Evolutionary conservation across 495 filamentous ascomycete genomes (phyloP).

Genomic region (Hypoxylon subgilvum): DNA sequence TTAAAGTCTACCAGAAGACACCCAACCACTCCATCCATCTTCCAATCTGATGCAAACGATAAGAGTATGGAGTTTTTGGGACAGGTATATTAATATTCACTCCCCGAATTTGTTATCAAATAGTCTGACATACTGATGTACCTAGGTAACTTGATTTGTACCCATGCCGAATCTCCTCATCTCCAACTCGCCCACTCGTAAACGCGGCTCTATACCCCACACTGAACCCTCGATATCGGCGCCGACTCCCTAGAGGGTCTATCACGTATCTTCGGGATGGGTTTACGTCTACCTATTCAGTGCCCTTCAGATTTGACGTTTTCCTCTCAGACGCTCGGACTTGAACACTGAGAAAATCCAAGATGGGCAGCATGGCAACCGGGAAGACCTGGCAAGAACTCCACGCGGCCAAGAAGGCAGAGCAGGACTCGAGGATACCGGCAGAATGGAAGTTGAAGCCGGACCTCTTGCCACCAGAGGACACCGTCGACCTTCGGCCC

Average conservation of each 20-base stretch:
- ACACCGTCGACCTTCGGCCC: constrained; percentile 30
- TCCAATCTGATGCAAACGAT: no score
- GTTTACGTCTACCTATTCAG: constrained; percentile 8
- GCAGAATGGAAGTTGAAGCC: constrained; percentile 34
- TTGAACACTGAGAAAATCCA: not conserved
- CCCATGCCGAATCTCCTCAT: constrained; percentile 11
- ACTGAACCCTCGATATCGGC: constrained; percentile 1
- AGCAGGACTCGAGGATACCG: constrained; percentile 32
- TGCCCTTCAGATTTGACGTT: not conserved
- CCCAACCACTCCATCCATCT: no score
- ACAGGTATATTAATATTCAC: no score
- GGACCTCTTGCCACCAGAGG: constrained; percentile 21
- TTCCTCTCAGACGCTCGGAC: not conserved
- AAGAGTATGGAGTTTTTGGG: no score
- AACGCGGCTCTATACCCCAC: constrained; percentile 16
- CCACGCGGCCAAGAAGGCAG: constrained; percentile 27
- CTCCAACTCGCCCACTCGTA: constrained; percentile 19
- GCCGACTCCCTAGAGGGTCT: not conserved
- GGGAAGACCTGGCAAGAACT: constrained; percentile 37
- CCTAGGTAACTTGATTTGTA: no score
- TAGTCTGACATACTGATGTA: constrained; percentile 21
- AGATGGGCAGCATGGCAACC: constrained; percentile 9
- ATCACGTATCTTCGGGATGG: constrained; percentile 2
- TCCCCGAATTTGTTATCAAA: constrained; percentile 21
- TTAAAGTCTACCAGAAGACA: no score